Percentiles rank a stretch among this genome's conserved stretches.
These are phyloP conservation scores for Suillus variegatus DNA, from an alignment of 768 basidiomycete genomes.

Conservation along the genomic window DNA sequence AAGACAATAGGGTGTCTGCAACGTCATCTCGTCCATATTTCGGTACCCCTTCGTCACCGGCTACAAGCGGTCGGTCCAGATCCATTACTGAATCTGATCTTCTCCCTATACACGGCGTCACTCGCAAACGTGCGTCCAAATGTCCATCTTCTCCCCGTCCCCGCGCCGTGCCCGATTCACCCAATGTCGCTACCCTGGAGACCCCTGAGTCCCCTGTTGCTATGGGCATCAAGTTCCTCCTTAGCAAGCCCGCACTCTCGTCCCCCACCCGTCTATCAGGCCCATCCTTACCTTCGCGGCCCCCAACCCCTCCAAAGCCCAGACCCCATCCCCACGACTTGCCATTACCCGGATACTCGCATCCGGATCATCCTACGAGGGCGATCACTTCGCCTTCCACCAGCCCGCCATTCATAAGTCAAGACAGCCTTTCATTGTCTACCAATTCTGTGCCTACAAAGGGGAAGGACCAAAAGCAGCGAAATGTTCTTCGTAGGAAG, in stretches of 20 bases:
- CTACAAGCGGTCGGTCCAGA: constrained; percentile 14
- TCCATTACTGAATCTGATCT: constrained; percentile 23
- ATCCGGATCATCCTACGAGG: constrained; percentile 18
- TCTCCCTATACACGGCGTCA: constrained; percentile 6
- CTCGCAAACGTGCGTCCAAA: not conserved
- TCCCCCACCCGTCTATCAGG: constrained; percentile 24
- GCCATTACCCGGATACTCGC: constrained; percentile 14
- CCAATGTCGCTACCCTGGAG: constrained; percentile 1
- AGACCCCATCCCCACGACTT: constrained; percentile 20
- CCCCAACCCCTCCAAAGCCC: constrained; percentile 19
- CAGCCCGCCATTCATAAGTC: constrained; percentile 9
- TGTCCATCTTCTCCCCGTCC: constrained; percentile 16
- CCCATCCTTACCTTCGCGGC: constrained; percentile 9
- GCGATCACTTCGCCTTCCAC: constrained; percentile 1
- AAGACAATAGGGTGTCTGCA: constrained; percentile 14
- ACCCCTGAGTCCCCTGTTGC: constrained; percentile 18
- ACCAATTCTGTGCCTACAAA: constrained; percentile 3
- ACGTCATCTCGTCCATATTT: constrained; percentile 10
- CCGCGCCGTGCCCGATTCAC: constrained; percentile 18
- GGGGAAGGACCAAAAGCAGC: constrained; percentile 21
- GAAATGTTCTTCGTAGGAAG: constrained; percentile 35
- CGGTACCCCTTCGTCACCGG: constrained; percentile 14
- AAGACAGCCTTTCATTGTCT: constrained; percentile 12
- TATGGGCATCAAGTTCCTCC: constrained; percentile 36
- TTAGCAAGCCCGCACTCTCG: constrained; percentile 32